Evolutionary conservation across 306 rosid species (phyloP), one percentile per base, ranked within the genome.

Genomic region (Fragaria vesca): DNA sequence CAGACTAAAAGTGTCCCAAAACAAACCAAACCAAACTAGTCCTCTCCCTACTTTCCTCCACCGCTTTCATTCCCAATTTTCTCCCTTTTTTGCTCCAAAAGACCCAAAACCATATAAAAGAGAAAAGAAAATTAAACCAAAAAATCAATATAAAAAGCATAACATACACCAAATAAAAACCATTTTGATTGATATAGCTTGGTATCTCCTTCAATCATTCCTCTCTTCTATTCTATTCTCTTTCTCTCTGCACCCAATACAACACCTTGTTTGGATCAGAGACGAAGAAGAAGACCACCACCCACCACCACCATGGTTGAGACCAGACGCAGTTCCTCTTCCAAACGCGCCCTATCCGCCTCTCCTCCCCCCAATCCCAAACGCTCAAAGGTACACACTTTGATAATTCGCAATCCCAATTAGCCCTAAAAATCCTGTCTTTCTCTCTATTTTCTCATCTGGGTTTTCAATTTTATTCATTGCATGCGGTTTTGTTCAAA

Each of bases 291-390:
- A 52, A 58, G 9, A 26, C 48, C 69, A 34, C 43, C 42, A 38
- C 28, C 42, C 42, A 38, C 28, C 9, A 8, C 2, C 73, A 85
- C 75, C 90, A 95, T 95, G 99, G 99, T 95, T 71, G 99, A 95
- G 77, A 95, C 98, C 66, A 87, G 98, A 69, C 88, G 96, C 69
- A 93, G 98, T 83, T 87, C 98, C 72, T 86, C 97, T 51, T 86
- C 99, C 72, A 95, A 95, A 81, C 98, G 99, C 8, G 26, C 96
- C 71, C 81, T 89, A 28, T 79, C 93, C 60, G 83, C 97, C 5
- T 85, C 98, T 12, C 86, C 97, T 82, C 84, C 95, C 32, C 79
- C 97, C 24, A 87, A 46, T 83, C 40, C 85, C 79, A 95, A 93
- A 86, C 87, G 98, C 87, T 87, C 97, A 60, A 95, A 93, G 99